phyloP scores from a whole-genome alignment of 2,329 filamentous ascomycete genomes.

The Colletotrichum sublineola region DNA sequence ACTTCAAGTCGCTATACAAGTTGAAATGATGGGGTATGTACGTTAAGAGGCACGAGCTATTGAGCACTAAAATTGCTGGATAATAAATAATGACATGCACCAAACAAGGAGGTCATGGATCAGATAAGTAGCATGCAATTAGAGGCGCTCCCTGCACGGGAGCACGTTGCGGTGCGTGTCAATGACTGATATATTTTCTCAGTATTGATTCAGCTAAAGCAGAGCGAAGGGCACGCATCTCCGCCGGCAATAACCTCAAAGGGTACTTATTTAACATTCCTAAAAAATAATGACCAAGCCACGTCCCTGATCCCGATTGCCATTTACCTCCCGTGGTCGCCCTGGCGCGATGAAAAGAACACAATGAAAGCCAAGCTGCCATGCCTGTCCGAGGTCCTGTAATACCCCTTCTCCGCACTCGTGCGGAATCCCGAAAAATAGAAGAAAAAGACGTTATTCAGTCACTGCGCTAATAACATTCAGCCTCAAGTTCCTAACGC shows the following conservation, averaged over 20 bases:
- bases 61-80: not conserved
- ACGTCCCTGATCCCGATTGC: not conserved
- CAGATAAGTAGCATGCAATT: not conserved
- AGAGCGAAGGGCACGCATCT: slow-evolving; percentile 13
- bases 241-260: slow-evolving; percentile 25
- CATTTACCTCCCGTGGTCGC: slow-evolving; percentile 9
- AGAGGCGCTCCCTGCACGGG: not conserved
- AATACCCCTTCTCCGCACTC: slow-evolving; percentile 32
- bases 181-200: slow-evolving; percentile 14
- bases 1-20: not conserved
- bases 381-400: slow-evolving; percentile 40
- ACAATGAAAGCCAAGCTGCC: slow-evolving; percentile 39
- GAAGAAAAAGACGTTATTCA: not conserved
- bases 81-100: not conserved
- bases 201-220: slow-evolving; percentile 23
- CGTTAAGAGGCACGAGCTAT: not conserved
- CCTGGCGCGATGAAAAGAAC: slow-evolving; percentile 21
- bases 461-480: not conserved
- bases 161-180: not conserved
- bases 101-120: not conserved
- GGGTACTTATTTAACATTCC: slow-evolving; percentile 14
- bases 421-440: slow-evolving; percentile 15
- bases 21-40: no score
- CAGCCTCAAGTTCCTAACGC: slow-evolving; percentile 21
- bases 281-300: slow-evolving; percentile 16